Evolutionary conservation across 1,284 basidiomycete species (phyloP), one percentile per base, ranked within the genome.

Genomic region (Stygiomarasmius scandens): DNA sequence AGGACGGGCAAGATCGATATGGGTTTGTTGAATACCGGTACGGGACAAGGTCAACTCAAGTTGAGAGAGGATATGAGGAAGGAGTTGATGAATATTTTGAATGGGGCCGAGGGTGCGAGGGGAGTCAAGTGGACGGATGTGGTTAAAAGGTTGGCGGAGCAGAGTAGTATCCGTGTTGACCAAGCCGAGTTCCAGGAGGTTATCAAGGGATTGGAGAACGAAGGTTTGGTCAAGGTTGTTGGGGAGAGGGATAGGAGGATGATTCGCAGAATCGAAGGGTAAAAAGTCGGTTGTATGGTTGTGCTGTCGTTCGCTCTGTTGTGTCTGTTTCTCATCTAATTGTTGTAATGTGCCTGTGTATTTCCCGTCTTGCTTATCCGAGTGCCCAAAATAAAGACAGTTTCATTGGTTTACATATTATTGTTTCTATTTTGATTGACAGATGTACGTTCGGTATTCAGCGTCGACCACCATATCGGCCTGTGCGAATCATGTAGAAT

Each of bases 1-100:
- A 81, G 92, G 32, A 98, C 96, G 1, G 96, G 96, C 55, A 90
- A 94, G 77, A 95, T 98, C 68, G 96, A 99, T 71, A 90, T 99
- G 82, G 94, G 96, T 60, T 75, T 99, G 66, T 86, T 99, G 68
- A 96, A 95, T 70, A 97, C 95, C 0, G 96, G 96, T 4, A 93
- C 93, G 23, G 94, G 93, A 2, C 77, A 85, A 59, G 88, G 93
- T 32, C 90, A 96, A 74, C 81, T 95, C 59, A 89, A 87, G 68
- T 71, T 94, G 72, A 83, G 87, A 38, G 90, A 90, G 20, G 95
- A 96, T 73, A 87, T 97, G 79, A 86, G 90, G 66, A 86, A 83
- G 65, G 95, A 93, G 66, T 71, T 93, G 12, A 68, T 95, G 63
- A 74, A 72, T 20, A 74, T 96, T 58, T 75, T 96, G 60, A 87